Conservation (phyloP, 768 basidiomycete genomes). For the Kwoniella mangroviensis region DNA sequence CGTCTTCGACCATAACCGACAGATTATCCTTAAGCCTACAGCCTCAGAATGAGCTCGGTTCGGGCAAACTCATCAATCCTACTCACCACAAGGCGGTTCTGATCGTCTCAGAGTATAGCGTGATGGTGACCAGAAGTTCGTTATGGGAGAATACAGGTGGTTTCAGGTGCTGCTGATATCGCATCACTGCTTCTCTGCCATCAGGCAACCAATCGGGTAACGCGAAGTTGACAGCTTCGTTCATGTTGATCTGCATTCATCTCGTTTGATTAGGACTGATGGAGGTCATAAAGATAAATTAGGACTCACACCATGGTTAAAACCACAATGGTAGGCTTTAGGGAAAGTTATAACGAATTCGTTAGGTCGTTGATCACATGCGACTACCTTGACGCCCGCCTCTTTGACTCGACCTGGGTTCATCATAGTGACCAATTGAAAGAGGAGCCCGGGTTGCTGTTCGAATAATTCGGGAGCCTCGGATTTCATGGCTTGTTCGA, state of each 20-base stretch:
- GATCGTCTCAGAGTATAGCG: conserved; percentile 89
- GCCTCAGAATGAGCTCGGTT: neutral
- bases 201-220: conserved; percentile 90
- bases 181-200: conserved; percentile 83
- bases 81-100: conserved; percentile 89
- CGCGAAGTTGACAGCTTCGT: conserved; percentile 98
- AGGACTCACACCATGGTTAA: conserved; percentile 89
- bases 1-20: conserved; percentile 85
- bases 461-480: conserved; percentile 98
- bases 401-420: conserved; percentile 83
- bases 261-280: neutral
- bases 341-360: conserved; percentile 98
- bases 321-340: conserved; percentile 96
- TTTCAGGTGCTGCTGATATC: conserved; percentile 88
- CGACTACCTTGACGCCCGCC: conserved; percentile 88
- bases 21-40: conserved; percentile 80
- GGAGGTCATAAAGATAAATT: neutral
- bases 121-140: conserved; percentile 95
- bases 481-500: conserved; percentile 90
- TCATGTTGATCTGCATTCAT: conserved; percentile 81
- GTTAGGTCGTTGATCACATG: conserved; percentile 93
- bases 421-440: conserved; percentile 97
- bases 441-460: conserved; percentile 93
- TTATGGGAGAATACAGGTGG: conserved; percentile 98
- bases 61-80: neutral